Conservation (phyloP, 306 rosid genomes). For the Gillenia trifoliata region DNA sequence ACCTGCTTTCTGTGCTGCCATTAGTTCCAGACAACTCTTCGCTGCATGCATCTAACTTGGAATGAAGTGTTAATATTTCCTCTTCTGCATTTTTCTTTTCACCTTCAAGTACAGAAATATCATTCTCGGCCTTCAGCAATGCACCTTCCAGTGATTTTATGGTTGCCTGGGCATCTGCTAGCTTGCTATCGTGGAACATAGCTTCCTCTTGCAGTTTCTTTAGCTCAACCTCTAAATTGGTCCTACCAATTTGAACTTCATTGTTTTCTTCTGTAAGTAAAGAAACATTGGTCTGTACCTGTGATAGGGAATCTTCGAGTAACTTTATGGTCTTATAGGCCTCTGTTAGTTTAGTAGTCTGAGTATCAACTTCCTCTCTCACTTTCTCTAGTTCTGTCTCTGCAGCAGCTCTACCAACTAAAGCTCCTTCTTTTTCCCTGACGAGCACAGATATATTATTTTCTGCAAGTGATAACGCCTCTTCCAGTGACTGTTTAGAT, state of each 20-base stretch:
- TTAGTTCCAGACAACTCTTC: constrained; percentile 66
- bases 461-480: constrained; percentile 63
- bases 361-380: constrained; percentile 55
- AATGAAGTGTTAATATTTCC: constrained; percentile 57
- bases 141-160: constrained; percentile 63
- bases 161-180: constrained; percentile 43
- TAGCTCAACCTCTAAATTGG: constrained; percentile 61
- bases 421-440: constrained; percentile 65
- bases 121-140: constrained; percentile 57
- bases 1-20: constrained; percentile 54
- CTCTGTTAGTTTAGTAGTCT: constrained; percentile 53
- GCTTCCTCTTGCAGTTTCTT: constrained; percentile 69
- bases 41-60: constrained; percentile 62
- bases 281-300: constrained; percentile 40
- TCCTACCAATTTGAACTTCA: constrained; percentile 47
- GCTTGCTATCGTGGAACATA: constrained; percentile 41
- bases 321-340: constrained; percentile 57
- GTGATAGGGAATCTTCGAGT: constrained; percentile 59
- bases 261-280: constrained; percentile 57
- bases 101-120: constrained; percentile 49
- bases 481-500: constrained; percentile 53
- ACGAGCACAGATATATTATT: constrained; percentile 44
- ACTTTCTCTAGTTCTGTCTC: constrained; percentile 57
- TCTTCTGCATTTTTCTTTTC: constrained; percentile 59
- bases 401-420: constrained; percentile 45